Evolutionary conservation across 2,329 filamentous ascomycete genomes (phyloP), one percentile per base, ranked within the genome.

Genomic region (Colletotrichum phormii): DNA sequence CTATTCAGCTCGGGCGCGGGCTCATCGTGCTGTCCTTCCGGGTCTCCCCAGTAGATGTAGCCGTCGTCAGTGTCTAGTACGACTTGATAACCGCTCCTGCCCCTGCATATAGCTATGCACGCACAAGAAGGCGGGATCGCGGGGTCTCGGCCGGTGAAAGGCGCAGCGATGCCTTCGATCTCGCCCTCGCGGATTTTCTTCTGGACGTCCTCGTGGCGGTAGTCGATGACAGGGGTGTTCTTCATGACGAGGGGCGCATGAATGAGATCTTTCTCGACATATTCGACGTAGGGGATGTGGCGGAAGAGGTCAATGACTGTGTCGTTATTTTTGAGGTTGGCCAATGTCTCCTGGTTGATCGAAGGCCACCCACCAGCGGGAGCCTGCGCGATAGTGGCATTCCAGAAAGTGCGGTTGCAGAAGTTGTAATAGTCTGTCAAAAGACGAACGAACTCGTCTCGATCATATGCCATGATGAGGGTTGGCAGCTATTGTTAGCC

Each of bases 381-480:
- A 8, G 62, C 29, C n/a, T 64, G 63, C 54, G 4, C 58, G n/a
- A 67, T 59, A 51, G 65, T 71, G 24, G 46, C 29, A 15, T 70
- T 37, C 74, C 75, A 75, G 67, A 74, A 77, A 29, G 62, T 37
- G 51, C 73, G 75, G 53, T 62, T 58, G 29, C 72, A 74, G 46
- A 76, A 76, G 26, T 75, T 62, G 70, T 72, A 75, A 61, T 75
- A 75, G 68, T 75, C 75, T 37, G 73, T 74, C 33, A 76, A 55
- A n/a, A 73, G 74, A 63, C 72, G 70, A 54, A 75, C 67, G 64
- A 76, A 73, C 15, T 74, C 71, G 4, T 65, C 55, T 62, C 55
- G 15, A 37, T 72, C 33, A n/a, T 55, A 72, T 31, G 22, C 15
- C 60, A 72, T 67, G 31, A 24, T 22, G 7, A 26, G 51, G 13